phyloP scores from a whole-genome alignment of 306 rosid genomes.

The Benincasa hispida region DNA sequence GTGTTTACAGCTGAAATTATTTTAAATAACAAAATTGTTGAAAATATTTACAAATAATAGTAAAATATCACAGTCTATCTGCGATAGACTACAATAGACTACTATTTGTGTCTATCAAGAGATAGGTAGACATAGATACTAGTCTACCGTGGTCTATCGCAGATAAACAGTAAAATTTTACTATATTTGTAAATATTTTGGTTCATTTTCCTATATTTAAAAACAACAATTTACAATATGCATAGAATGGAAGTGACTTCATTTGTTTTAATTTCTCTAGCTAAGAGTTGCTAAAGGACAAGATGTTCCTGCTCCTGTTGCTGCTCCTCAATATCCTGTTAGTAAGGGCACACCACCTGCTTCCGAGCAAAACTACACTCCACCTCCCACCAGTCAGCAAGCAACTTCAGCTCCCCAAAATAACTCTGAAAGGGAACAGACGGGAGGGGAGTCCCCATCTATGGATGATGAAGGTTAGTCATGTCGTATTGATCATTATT shows the following conservation, averaged over 20 bases:
- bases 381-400: conserved; percentile 20
- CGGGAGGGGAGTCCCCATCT: conserved; percentile 23
- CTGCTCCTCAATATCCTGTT: conserved; percentile 21
- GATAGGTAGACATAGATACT: too few species aligned
- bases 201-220: too few species aligned
- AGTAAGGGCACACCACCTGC: conserved; percentile 20
- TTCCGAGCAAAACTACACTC: conserved; percentile 29
- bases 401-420: conserved; percentile 8
- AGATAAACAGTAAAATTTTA: too few species aligned
- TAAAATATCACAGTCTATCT: too few species aligned
- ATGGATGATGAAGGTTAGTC: conserved; percentile 34
- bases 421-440: conserved; percentile 23
- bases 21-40: too few species aligned
- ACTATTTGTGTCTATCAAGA: too few species aligned
- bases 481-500: neutral
- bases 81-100: too few species aligned
- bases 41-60: too few species aligned
- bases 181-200: too few species aligned
- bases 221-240: conserved; percentile 1
- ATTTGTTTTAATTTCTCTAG: conserved; percentile 25
- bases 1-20: too few species aligned
- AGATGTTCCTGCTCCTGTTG: conserved; percentile 15
- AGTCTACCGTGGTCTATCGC: too few species aligned
- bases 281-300: conserved; percentile 76
- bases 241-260: conserved; percentile 19